Evolutionary conservation across 2,329 filamentous ascomycete species (phyloP).

Genomic region (Ophiostoma quercus): DNA sequence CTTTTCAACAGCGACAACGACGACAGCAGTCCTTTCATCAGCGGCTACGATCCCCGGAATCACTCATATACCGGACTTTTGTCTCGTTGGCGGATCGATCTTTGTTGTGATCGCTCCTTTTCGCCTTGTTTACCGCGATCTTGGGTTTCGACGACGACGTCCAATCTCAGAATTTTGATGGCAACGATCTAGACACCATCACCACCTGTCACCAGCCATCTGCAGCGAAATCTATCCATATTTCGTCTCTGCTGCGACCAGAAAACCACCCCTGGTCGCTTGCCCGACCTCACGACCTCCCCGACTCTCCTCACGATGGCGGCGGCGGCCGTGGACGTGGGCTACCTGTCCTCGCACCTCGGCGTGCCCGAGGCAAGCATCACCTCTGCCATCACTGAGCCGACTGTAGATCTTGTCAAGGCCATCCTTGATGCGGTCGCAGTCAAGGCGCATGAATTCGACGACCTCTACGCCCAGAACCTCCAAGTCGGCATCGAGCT

Average conservation of each 20-base stretch:
- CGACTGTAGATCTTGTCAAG: constrained; percentile 73
- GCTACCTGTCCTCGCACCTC: constrained; percentile 68
- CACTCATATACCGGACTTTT: background rate
- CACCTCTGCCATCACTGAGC: constrained; percentile 56
- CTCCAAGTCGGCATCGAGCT: constrained; percentile 86
- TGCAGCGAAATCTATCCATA: background rate
- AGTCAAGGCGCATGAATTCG: constrained; percentile 74
- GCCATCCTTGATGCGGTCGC: constrained; percentile 69
- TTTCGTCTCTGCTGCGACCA: background rate
- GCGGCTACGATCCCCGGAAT: background rate
- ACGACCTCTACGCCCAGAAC: constrained; percentile 80
- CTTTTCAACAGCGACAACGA: constrained; percentile 13
- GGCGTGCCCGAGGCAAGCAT: constrained; percentile 62
- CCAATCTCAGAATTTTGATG: background rate
- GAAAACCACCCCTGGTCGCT: background rate
- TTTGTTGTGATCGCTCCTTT: background rate
- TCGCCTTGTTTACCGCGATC: constrained; percentile 2
- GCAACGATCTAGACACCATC: background rate
- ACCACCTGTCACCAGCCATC: background rate
- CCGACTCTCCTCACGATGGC: constrained; percentile 46
- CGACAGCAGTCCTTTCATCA: background rate
- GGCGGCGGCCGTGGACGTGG: constrained; percentile 58
- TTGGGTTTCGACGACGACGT: background rate
- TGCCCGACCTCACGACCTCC: background rate
- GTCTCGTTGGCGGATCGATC: background rate